A percentile compares a stretch with the other conserved stretches of the same genome.
These are phyloP conservation scores for Fraxinus angustifolia DNA, from an alignment of 305 asterid genomes.

Conservation along the genomic window DNA sequence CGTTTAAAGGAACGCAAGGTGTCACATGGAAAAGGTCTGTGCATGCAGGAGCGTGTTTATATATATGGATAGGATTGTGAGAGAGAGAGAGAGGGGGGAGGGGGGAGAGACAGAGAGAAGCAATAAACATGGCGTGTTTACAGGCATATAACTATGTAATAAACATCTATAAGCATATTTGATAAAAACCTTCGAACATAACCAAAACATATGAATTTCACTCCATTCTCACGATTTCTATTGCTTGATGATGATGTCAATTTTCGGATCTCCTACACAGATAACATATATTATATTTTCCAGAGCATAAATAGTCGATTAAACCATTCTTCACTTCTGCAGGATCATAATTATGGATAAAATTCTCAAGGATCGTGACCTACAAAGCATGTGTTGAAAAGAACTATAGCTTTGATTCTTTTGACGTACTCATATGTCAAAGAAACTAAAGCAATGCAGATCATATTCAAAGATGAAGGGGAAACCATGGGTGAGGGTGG, in stretches of 20 bases:
- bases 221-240: neutral
- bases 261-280: neutral
- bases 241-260: neutral
- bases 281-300: neutral
- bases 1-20: neutral
- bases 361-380: neutral
- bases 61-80: neutral
- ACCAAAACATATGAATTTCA: neutral
- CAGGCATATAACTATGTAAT: neutral
- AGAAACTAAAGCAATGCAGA: neutral
- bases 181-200: slow-evolving; percentile 1
- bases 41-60: neutral
- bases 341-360: neutral
- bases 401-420: neutral
- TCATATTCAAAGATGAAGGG: neutral
- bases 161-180: neutral
- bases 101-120: neutral
- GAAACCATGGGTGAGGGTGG: neutral
- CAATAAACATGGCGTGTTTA: neutral
- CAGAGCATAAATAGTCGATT: neutral
- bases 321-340: neutral
- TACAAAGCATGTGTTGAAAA: neutral
- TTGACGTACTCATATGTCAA: neutral
- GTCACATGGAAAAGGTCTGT: neutral
- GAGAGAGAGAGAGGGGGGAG: neutral